Conservation (phyloP, 2,329 filamentous ascomycete genomes). For the Dothideomycetes sp. region DNA sequence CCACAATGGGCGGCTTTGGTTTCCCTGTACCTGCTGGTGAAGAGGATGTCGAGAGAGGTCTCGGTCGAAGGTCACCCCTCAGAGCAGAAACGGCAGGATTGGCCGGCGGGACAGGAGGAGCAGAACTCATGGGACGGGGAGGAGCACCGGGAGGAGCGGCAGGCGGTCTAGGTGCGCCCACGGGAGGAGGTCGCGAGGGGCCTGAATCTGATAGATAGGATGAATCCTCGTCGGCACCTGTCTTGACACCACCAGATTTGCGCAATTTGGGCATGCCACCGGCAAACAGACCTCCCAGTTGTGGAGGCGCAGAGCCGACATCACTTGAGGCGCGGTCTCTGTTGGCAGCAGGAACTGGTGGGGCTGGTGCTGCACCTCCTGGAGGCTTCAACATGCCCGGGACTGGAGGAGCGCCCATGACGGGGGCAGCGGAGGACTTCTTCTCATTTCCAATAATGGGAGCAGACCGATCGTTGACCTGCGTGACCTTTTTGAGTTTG, state of each 20-base stretch:
- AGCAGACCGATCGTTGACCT: constrained; percentile 87
- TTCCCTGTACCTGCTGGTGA: constrained; percentile 43
- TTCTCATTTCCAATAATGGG: constrained; percentile 55
- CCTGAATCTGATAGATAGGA: constrained; percentile 79
- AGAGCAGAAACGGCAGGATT: constrained; percentile 48
- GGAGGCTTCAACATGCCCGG: constrained; percentile 53
- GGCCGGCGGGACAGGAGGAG: constrained; percentile 51
- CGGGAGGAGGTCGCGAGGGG: constrained; percentile 32
- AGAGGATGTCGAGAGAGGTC: constrained; percentile 52
- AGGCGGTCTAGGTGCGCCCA: constrained; percentile 21
- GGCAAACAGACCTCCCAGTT: constrained; percentile 79
- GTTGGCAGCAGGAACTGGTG: constrained; percentile 47
- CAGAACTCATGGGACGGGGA: constrained; percentile 34
- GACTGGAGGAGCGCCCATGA: constrained; percentile 74
- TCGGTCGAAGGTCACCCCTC: constrained; percentile 42
- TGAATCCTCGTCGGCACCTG: constrained; percentile 54
- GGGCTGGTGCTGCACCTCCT: constrained; percentile 61
- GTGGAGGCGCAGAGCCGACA: constrained; percentile 59
- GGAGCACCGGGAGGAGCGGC: constrained; percentile 31
- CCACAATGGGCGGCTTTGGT: constrained; percentile 66
- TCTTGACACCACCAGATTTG: constrained; percentile 63
- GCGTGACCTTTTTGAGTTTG: constrained; percentile 66
- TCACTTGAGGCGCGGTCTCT: constrained; percentile 81
- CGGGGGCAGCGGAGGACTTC: constrained; percentile 49
- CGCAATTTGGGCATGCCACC: constrained; percentile 93